A percentile compares a stretch with the other conserved stretches of the same genome.
These are phyloP conservation scores for Aquilaria agallochum DNA, from an alignment of 441 rosid genomes.

Conservation along the genomic window DNA sequence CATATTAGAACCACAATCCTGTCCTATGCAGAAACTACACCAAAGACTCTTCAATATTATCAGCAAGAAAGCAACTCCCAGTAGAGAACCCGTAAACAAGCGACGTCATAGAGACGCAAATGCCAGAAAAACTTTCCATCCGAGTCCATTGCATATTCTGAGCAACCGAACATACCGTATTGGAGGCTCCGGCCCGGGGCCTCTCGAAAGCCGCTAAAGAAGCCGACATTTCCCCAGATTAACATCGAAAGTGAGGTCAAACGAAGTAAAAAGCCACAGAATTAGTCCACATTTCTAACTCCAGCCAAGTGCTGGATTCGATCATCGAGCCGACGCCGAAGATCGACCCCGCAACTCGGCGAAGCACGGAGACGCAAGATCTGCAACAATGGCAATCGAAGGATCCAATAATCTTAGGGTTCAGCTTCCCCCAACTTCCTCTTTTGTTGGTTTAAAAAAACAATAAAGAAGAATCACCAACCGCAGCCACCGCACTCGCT, in stretches of 20 bases:
- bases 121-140: background rate
- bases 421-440: too few relatives aligned
- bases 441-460: constrained; percentile 4
- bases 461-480: constrained; percentile 32
- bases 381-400: constrained; percentile 18
- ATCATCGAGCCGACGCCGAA: constrained; percentile 25
- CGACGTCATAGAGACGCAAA: background rate
- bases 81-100: too few relatives aligned
- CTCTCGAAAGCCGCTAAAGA: constrained; percentile 88
- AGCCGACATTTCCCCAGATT: constrained; percentile 62
- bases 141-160: constrained; percentile 17
- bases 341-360: constrained; percentile 19
- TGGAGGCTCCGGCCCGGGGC: constrained; percentile 63
- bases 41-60: background rate
- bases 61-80: constrained; percentile 4
- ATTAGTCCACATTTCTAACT: constrained; percentile 25
- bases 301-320: constrained; percentile 17
- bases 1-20: background rate
- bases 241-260: constrained; percentile 33
- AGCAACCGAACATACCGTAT: constrained; percentile 59
- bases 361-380: constrained; percentile 23
- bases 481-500: constrained; percentile 21
- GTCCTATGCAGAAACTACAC: background rate
- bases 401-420: constrained; percentile 4
- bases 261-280: background rate